Conservation (phyloP, 2,329 filamentous ascomycete species). For the Aulographum hederae region DNA sequence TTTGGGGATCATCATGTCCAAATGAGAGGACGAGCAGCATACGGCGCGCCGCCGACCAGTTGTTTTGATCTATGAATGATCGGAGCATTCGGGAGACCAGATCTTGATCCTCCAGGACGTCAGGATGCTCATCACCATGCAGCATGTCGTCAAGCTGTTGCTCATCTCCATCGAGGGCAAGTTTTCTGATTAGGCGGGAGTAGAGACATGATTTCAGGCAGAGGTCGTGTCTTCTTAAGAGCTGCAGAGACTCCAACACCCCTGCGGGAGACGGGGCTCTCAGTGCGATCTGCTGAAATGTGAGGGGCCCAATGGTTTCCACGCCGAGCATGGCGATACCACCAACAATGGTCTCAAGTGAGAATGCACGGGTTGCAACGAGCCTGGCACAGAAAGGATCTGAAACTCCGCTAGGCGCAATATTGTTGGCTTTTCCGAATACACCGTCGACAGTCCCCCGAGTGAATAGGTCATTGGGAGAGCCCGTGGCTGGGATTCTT, state of each 20-base stretch:
- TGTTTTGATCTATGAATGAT: slow-evolving; percentile 29
- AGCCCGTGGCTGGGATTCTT: slow-evolving; percentile 11
- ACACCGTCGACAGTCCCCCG: slow-evolving; percentile 15
- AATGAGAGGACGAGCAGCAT: slow-evolving; percentile 35
- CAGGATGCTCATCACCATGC: slow-evolving; percentile 45
- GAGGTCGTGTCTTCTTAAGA: slow-evolving; percentile 45
- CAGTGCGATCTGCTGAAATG: slow-evolving; percentile 59
- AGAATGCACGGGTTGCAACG: slow-evolving; percentile 61
- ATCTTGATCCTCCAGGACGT: slow-evolving; percentile 36
- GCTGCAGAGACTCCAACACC: slow-evolving; percentile 39
- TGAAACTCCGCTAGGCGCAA: slow-evolving; percentile 30
- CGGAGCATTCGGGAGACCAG: slow-evolving; percentile 36
- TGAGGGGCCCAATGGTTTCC: slow-evolving; percentile 52
- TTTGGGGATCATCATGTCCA: slow-evolving; percentile 16
- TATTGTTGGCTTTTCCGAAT: slow-evolving; percentile 21
- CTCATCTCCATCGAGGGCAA: slow-evolving; percentile 39
- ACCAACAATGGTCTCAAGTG: slow-evolving; percentile 52
- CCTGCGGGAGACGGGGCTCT: slow-evolving; percentile 38
- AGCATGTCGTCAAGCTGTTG: slow-evolving; percentile 33
- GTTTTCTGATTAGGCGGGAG: slow-evolving; percentile 42
- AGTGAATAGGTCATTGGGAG: neutral
- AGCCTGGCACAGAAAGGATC: slow-evolving; percentile 61
- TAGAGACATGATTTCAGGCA: slow-evolving; percentile 45
- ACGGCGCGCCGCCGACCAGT: slow-evolving; percentile 34
- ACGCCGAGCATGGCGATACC: slow-evolving; percentile 55